Evolutionary conservation across 139 green algal genomes (phyloP).

Genomic region (Auxenochlorella pyrenoidosa): DNA sequence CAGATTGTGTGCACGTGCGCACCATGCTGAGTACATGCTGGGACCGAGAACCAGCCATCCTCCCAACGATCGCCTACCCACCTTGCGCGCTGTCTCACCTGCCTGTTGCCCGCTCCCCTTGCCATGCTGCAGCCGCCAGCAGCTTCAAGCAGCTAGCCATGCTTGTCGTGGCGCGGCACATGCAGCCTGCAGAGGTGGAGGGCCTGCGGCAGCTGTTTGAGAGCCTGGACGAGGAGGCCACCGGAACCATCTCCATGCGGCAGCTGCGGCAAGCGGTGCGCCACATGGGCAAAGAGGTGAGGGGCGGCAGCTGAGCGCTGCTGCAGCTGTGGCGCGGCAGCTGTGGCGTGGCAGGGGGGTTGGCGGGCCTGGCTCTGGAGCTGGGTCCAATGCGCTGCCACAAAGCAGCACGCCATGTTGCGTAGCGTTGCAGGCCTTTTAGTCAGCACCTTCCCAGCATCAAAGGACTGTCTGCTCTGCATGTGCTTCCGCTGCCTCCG

Average conservation of each 20-base stretch:
- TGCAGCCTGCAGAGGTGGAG: conserved; percentile 29
- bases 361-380: too few relatives aligned
- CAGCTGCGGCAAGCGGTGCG: conserved; percentile 32
- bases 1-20: too few relatives aligned
- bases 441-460: too few relatives aligned
- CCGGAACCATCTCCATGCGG: conserved; percentile 7
- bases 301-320: background rate
- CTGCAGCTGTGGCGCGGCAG: background rate
- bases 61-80: too few relatives aligned
- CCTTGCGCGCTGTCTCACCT: background rate
- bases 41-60: too few relatives aligned
- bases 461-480: too few relatives aligned
- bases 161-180: conserved; percentile 34
- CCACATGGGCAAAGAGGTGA: conserved; percentile 34
- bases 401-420: too few relatives aligned
- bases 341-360: background rate
- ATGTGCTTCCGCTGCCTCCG: too few relatives aligned
- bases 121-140: background rate
- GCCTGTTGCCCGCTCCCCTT: background rate
- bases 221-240: conserved; percentile 29
- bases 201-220: conserved; percentile 25
- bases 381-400: too few relatives aligned
- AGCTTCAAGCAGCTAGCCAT: conserved; percentile 30
- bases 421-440: too few relatives aligned
- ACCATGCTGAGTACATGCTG: too few relatives aligned